phyloP scores from a whole-genome alignment of 495 filamentous ascomycete genomes.

The Pseudoneurospora amorphoporcata region DNA sequence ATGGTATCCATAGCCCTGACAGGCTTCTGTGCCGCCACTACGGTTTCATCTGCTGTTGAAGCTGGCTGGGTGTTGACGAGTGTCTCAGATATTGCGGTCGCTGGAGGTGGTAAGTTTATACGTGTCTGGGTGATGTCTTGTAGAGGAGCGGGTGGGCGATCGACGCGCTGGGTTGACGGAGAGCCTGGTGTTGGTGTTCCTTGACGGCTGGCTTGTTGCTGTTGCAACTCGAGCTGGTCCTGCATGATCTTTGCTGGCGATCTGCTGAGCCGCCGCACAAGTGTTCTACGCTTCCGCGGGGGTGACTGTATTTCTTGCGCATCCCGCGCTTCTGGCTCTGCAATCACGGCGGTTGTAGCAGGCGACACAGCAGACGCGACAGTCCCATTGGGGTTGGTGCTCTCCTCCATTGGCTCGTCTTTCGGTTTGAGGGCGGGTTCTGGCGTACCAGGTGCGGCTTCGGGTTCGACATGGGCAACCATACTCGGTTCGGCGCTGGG shows the following conservation, averaged over 20 bases:
- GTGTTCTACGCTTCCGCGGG: slow-evolving; percentile 61
- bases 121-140: slow-evolving; percentile 68
- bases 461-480: neutral
- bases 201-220: neutral
- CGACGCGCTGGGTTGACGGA: neutral
- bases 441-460: neutral
- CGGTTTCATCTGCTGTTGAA: slow-evolving; percentile 25
- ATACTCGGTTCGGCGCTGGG: slow-evolving; percentile 23
- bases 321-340: slow-evolving; percentile 20
- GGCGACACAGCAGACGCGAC: slow-evolving; percentile 37
- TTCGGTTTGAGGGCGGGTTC: neutral
- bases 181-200: neutral
- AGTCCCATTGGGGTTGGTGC: slow-evolving; percentile 48
- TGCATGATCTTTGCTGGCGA: neutral
- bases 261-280: slow-evolving; percentile 37
- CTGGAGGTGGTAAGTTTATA: slow-evolving; percentile 37
- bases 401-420: slow-evolving; percentile 19
- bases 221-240: neutral
- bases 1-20: slow-evolving; percentile 64
- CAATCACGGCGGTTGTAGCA: slow-evolving; percentile 4
- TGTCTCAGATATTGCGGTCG: neutral
- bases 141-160: slow-evolving; percentile 51
- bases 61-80: neutral
- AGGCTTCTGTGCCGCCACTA: slow-evolving; percentile 43
- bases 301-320: slow-evolving; percentile 12